Conservation (phyloP, 2,329 filamentous ascomycete species). For the Cadophora sp. region DNA sequence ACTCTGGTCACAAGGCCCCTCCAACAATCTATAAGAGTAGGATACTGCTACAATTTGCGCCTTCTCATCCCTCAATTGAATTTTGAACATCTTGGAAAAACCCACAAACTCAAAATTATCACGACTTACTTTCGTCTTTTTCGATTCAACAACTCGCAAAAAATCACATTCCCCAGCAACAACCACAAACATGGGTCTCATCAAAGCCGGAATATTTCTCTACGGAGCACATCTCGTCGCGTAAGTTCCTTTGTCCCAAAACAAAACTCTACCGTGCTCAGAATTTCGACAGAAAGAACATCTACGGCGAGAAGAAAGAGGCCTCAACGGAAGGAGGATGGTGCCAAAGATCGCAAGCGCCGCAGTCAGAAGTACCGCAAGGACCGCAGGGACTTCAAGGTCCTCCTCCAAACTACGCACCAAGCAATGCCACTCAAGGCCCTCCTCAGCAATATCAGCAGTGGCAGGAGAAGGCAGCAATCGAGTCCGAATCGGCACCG, state of each 20-base stretch:
- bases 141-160: too few species aligned
- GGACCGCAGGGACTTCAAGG: slow-evolving; percentile 2
- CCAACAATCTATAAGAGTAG: not conserved
- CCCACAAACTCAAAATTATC: too few species aligned
- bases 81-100: not conserved
- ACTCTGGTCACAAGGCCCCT: not conserved
- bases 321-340: not conserved
- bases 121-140: not conserved
- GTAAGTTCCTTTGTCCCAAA: slow-evolving; percentile 1
- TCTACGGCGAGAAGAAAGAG: slow-evolving; percentile 17
- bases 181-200: slow-evolving; percentile 17
- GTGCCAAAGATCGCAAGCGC: not conserved
- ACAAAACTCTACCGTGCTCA: too few species aligned
- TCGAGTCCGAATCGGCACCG: not conserved
- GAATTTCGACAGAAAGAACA: slow-evolving; percentile 10
- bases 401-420: not conserved
- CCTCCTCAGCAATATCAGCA: slow-evolving; percentile 4
- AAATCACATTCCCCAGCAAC: not conserved
- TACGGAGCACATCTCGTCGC: slow-evolving; percentile 16
- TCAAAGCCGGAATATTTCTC: slow-evolving; percentile 24
- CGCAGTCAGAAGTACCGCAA: slow-evolving; percentile 5
- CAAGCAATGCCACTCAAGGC: not conserved
- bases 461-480: slow-evolving; percentile 6
- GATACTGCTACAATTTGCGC: not conserved
- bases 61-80: not conserved